These are phyloP conservation scores for Saccharomycopsis fodiens DNA, from an alignment of 805 yeast species.

Conservation along the genomic window DNA sequence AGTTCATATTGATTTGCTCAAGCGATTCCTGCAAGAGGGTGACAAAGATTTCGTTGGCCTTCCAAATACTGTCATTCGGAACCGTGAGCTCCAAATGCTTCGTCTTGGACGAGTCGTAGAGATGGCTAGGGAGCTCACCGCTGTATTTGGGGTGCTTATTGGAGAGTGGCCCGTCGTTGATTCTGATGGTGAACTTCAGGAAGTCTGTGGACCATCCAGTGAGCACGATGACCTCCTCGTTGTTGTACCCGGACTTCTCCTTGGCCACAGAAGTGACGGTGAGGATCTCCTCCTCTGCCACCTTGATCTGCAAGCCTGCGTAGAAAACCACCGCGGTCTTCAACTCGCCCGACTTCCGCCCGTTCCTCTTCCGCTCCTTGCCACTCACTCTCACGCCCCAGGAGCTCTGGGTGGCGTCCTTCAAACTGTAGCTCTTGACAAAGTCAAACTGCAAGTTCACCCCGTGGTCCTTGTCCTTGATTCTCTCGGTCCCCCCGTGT, in stretches of 20 bases:
- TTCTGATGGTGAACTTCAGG: conserved; percentile 52
- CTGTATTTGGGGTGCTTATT: conserved; percentile 36
- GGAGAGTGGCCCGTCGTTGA: conserved; percentile 47
- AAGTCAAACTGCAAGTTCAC: conserved; percentile 63
- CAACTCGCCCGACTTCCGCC: conserved; percentile 24
- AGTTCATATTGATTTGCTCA: conserved; percentile 32
- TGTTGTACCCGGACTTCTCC: conserved; percentile 25
- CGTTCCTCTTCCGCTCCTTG: conserved; percentile 37
- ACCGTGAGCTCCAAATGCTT: conserved; percentile 64
- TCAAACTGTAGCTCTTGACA: conserved; percentile 41
- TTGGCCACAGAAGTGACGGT: conserved; percentile 31
- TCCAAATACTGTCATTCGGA: conserved; percentile 71
- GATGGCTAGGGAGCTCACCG: conserved; percentile 29
- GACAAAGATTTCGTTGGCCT: conserved; percentile 66
- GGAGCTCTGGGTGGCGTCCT: conserved; percentile 49
- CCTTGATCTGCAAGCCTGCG: conserved; percentile 57
- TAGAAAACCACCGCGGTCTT: conserved; percentile 65
- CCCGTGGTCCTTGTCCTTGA: conserved; percentile 58
- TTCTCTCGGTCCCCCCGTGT: conserved; percentile 72
- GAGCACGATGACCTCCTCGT: conserved; percentile 34
- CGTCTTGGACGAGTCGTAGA: conserved; percentile 48
- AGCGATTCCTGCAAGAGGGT: conserved; percentile 66
- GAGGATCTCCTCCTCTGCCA: conserved; percentile 21
- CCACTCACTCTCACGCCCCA: conserved; percentile 80
- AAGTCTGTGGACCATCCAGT: conserved; percentile 55